Evolutionary conservation across 2,329 filamentous ascomycete species (phyloP).

Genomic region (Alternaria arborescens): DNA sequence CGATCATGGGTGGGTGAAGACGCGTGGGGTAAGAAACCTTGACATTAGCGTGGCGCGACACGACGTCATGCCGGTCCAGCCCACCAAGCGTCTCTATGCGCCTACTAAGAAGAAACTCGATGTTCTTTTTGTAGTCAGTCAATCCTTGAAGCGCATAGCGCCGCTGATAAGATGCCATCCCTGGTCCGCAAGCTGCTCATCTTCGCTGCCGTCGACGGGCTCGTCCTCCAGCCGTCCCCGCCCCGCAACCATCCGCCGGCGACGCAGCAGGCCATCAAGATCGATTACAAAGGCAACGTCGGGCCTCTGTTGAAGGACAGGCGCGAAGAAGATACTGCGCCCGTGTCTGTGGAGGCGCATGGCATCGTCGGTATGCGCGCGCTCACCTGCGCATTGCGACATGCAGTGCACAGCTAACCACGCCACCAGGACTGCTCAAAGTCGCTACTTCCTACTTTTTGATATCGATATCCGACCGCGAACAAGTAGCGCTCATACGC

Average conservation of each 20-base stretch:
- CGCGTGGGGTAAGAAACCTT: slow-evolving; percentile 12
- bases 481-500: slow-evolving; percentile 87
- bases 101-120: slow-evolving; percentile 8
- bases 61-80: slow-evolving; percentile 11
- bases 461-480: slow-evolving; percentile 82
- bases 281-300: slow-evolving; percentile 73
- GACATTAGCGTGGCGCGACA: slow-evolving; percentile 1
- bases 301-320: slow-evolving; percentile 56
- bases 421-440: slow-evolving; percentile 77
- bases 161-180: slow-evolving; percentile 68
- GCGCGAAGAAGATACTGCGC: slow-evolving; percentile 49
- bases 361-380: slow-evolving; percentile 64
- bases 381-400: neutral
- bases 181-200: slow-evolving; percentile 82
- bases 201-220: slow-evolving; percentile 81
- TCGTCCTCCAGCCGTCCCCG: slow-evolving; percentile 78
- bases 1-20: neutral
- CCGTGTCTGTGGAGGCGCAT: slow-evolving; percentile 56
- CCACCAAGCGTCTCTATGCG: slow-evolving; percentile 3
- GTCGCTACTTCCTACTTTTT: slow-evolving; percentile 84
- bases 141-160: slow-evolving; percentile 8
- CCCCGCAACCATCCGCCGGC: slow-evolving; percentile 63
- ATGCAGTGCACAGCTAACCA: slow-evolving; percentile 1
- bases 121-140: slow-evolving; percentile 5
- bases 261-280: slow-evolving; percentile 66